Evolutionary conservation across 1,284 basidiomycete genomes (phyloP), one percentile per base, ranked within the genome.

Genomic region (Microbotryomycetes sp.): DNA sequence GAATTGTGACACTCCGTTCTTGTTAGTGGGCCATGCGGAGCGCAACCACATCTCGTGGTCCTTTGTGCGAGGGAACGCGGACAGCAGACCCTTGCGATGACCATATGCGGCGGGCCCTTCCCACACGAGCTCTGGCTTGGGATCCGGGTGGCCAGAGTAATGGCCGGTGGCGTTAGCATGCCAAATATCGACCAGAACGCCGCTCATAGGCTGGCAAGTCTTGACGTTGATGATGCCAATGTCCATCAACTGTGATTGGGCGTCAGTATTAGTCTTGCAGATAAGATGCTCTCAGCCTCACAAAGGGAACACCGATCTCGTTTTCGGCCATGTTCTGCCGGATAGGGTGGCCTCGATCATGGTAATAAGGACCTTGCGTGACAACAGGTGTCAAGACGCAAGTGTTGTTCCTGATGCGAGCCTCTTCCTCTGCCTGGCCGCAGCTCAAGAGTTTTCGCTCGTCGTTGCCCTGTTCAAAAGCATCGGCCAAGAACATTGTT

Each of bases 121-220:
- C 66, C 77, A 70, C 18, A 66, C 54, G 18, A 76, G 71, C 45
- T 74, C 60, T 26, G 74, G 71, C n/a, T 69, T 70, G 24, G 76
- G 76, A n/a, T 72, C 72, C 21, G 76, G 73, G 72, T 79, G 77
- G 57, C 79, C 79, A 29, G 78, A 75, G 73, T 79, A 79, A 70
- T 77, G 74, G 18, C 76, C 75, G 4, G 72, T 75, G 21, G 75
- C 77, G 64, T 81, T 81, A 57, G 78, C 77, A 76, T 71, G 74
- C 86, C 86, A 88, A 47, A 88, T 81, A 69, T 88, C 86, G 24
- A 87, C 84, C 28, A 87, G 79, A 41, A 83, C 83, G 71, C 85
- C 81, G 3, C 81, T 79, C 0, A 86, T 76, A 21, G 86, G 85
- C 68, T 83, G 75, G 76, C 86, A 88, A 1, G 85, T 87, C 67